These are phyloP conservation scores for Colletotrichum graminicola DNA, from an alignment of 2,329 filamentous ascomycete species.

Conservation along the genomic window DNA sequence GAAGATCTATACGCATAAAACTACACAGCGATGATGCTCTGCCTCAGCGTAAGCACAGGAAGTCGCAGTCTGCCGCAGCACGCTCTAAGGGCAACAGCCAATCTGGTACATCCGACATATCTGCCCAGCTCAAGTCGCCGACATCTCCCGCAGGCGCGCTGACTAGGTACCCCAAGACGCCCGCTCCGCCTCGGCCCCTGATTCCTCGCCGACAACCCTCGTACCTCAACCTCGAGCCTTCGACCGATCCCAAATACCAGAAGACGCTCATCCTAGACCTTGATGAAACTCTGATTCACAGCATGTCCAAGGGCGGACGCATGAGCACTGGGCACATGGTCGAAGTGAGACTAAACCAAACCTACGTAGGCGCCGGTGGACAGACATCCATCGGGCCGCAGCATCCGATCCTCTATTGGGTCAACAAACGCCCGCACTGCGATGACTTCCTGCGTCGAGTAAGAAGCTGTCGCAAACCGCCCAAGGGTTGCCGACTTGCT, in stretches of 20 bases:
- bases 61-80: constrained; percentile 64
- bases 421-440: constrained; percentile 96
- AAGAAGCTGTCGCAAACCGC: constrained; percentile 46
- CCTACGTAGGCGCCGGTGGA: constrained; percentile 74
- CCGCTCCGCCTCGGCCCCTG: constrained; percentile 88
- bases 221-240: constrained; percentile 75
- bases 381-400: constrained; percentile 80
- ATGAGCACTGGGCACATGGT: constrained; percentile 99
- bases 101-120: constrained; percentile 63
- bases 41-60: constrained; percentile 78
- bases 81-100: constrained; percentile 57
- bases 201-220: constrained; percentile 92
- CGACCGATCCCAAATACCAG: constrained; percentile 70
- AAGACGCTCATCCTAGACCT: constrained; percentile 97
- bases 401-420: constrained; percentile 97
- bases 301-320: constrained; percentile 93
- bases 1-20: constrained; percentile 91
- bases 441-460: constrained; percentile 94
- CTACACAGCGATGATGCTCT: constrained; percentile 83
- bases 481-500: not conserved
- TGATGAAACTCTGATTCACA: constrained; percentile 98
- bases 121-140: constrained; percentile 91
- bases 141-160: constrained; percentile 83
- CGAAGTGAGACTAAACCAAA: constrained; percentile 88
- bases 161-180: constrained; percentile 91